Evolutionary conservation across 2,329 filamentous ascomycete species (phyloP).

Genomic region (Neurospora crassa): DNA sequence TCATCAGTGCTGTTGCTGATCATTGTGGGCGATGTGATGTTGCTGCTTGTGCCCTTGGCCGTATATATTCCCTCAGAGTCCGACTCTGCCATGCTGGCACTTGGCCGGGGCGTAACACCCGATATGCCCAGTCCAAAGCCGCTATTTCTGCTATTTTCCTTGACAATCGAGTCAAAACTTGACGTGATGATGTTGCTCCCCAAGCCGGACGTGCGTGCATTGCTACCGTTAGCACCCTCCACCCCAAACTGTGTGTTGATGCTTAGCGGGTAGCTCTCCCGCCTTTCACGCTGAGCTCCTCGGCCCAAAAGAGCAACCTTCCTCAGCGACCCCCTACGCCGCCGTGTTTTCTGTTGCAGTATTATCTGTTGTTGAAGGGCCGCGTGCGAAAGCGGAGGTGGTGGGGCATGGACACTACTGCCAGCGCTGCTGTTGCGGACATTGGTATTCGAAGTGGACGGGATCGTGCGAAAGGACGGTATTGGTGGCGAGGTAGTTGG

Average conservation of each 20-base stretch:
- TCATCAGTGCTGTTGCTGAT: constrained; percentile 12
- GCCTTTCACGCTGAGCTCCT: constrained; percentile 52
- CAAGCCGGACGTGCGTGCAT: neutral
- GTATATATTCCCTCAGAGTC: constrained; percentile 13
- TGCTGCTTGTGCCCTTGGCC: constrained; percentile 4
- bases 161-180: constrained; percentile 12
- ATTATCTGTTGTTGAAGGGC: constrained; percentile 28
- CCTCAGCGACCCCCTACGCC: constrained; percentile 73
- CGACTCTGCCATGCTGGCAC: constrained; percentile 30
- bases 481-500: constrained; percentile 12
- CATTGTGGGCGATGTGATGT: constrained; percentile 6
- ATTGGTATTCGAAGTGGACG: constrained; percentile 4
- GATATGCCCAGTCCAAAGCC: constrained; percentile 38
- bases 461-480: constrained; percentile 20
- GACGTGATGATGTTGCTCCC: constrained; percentile 5
- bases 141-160: constrained; percentile 15
- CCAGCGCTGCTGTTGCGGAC: constrained; percentile 15
- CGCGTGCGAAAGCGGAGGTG: constrained; percentile 23
- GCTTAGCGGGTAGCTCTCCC: constrained; percentile 37
- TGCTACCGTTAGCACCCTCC: constrained; percentile 6
- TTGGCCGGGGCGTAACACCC: constrained; percentile 33
- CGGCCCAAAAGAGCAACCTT: constrained; percentile 79
- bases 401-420: constrained; percentile 11
- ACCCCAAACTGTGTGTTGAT: constrained; percentile 28
- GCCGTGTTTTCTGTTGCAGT: constrained; percentile 47